Evolutionary conservation across 345 rosid genomes (phyloP).

Genomic region (Salix brachista): DNA sequence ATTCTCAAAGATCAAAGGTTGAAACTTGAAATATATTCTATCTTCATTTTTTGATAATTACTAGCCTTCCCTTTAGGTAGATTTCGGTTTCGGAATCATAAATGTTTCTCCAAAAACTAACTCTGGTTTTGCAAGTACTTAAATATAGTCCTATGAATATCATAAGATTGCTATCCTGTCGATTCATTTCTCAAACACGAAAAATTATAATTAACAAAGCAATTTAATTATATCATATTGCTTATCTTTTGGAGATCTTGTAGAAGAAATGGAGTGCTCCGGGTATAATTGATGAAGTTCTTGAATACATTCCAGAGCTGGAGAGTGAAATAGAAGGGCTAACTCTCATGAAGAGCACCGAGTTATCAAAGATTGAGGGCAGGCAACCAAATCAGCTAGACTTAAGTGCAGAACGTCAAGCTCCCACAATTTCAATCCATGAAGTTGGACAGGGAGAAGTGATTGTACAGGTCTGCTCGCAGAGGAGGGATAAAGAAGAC

Average conservation of each 20-base stretch:
- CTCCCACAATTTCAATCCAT: constrained; percentile 24
- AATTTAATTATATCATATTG: no score
- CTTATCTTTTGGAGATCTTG: neutral
- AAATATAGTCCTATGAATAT: no score
- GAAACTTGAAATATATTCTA: neutral
- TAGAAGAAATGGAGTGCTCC: constrained; percentile 34
- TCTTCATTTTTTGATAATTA: neutral
- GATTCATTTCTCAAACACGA: neutral
- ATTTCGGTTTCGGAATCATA: neutral
- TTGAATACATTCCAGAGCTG: constrained; percentile 36
- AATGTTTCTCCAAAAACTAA: neutral
- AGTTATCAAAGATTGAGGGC: constrained; percentile 6
- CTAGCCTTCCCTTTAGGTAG: neutral
- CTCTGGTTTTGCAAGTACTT: no score
- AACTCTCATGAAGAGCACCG: constrained; percentile 22
- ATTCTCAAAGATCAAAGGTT: constrained; percentile 31
- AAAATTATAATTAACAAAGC: no score
- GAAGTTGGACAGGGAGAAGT: constrained; percentile 28
- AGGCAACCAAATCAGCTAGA: neutral
- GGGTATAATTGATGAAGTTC: constrained; percentile 22
- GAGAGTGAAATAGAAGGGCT: constrained; percentile 30
- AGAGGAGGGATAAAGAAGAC: neutral
- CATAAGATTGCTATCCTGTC: no score
- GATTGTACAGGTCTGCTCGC: constrained; percentile 26
- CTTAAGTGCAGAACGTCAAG: neutral